Evolutionary conservation across 2,329 filamentous ascomycete species (phyloP).

Genomic region (Fusarium nisikadoi): DNA sequence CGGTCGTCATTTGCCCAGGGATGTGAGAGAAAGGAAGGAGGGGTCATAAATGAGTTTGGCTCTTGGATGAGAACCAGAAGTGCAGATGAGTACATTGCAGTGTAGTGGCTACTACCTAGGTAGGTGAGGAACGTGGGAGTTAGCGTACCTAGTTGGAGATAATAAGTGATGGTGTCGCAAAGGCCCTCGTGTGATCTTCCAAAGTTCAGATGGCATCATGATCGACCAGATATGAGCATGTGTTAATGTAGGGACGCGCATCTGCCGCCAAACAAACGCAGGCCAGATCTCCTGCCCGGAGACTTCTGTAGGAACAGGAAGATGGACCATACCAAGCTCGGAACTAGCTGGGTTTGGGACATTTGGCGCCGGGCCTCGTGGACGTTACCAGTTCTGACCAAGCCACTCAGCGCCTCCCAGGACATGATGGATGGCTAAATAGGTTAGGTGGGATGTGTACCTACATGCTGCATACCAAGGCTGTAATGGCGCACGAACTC

Average conservation of each 20-base stretch:
- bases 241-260: slow-evolving; percentile 40
- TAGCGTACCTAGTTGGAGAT: slow-evolving; percentile 7
- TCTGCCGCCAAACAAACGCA: slow-evolving; percentile 40
- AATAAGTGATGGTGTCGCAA: slow-evolving; percentile 21
- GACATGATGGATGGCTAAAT: slow-evolving; percentile 21
- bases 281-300: slow-evolving; percentile 30
- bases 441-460: slow-evolving; percentile 31
- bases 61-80: slow-evolving; percentile 8
- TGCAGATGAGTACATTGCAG: not conserved
- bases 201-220: slow-evolving; percentile 34
- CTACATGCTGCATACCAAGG: slow-evolving; percentile 38
- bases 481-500: slow-evolving; percentile 28
- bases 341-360: slow-evolving; percentile 34
- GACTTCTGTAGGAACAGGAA: slow-evolving; percentile 38
- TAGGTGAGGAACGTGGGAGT: not conserved
- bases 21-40: slow-evolving; percentile 10
- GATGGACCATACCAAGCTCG: slow-evolving; percentile 26
- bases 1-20: slow-evolving; percentile 19
- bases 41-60: slow-evolving; percentile 18
- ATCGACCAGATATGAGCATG: slow-evolving; percentile 28
- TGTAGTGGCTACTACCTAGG: not conserved
- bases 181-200: slow-evolving; percentile 25
- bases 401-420: slow-evolving; percentile 36
- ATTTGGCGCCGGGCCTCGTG: slow-evolving; percentile 41
- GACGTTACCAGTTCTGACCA: slow-evolving; percentile 36